Base-by-base conservation (phyloP, 1,284 basidiomycete genomes). In the Cutaneotrichosporon sp. region DNA sequence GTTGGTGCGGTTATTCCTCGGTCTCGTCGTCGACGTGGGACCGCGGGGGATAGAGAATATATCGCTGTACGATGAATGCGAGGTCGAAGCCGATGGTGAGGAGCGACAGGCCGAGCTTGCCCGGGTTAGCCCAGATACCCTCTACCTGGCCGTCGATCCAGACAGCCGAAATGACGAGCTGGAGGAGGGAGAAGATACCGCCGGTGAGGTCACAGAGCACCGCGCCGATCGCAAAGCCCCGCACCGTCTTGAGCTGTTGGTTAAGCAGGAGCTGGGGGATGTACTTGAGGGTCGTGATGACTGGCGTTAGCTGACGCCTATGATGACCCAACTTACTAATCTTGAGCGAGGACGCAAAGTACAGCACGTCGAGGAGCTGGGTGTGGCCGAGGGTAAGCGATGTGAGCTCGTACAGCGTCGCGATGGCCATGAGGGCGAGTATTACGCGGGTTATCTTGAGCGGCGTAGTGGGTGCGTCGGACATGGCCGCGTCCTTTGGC, bases 221-320 rank as follows among this genome's bases (percentile, higher is more conserved):
- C 14, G 60, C 60, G n/a, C 42, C 46, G 35, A 73, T 68, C 1
- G 69, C 64, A 58, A 75, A 73, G 2, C 74, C 75, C 23, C 59
- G 53, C 20, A 69, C 67, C 8, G 61, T 64, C 54, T 67, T 62
- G 39, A 70, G 51, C 39, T 50, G 50, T 46, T 65, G 68, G 59
- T 77, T 75, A 23, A 76, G 59, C 23, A 65, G 33, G 4, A 72
- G 61, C 55, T 77, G 75, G 7, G 75, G 75, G 8, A 73, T 41
- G 52, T 72, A 77, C 57, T 77, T 77, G 46, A 70, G 50, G 5
- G 67, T 38, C 13, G 70, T 71, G 50, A 67, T 65, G 46, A 64
- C 26, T 40, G 38, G 8, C 15, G 38, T 18, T 7, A 40, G 38
- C 20, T 9, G 17, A n/a, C 4, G n/a, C 5, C n/a, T 9, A 8